Base-by-base conservation (phyloP, 352 stramenopile genomes). In the Globisporangium carolinianum region DNA sequence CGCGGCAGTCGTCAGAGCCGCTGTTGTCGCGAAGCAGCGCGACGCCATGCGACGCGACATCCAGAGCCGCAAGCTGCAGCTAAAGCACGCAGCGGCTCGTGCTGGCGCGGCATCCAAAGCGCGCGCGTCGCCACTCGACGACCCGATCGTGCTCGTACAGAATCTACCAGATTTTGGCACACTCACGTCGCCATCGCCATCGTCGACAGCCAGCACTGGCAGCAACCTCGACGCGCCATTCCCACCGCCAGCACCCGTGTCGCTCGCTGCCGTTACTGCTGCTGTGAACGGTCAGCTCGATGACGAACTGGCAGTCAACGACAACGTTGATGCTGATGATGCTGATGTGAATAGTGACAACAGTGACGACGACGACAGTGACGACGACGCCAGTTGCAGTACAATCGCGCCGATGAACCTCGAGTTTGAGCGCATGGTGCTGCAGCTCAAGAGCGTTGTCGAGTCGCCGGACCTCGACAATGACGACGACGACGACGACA, bases 371-470 rank as follows among this genome's bases (percentile, higher is more conserved):
- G 55, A 67, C 0, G 61, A 74, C 5, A 48, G 17, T 12, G 51
- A 39, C 17, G 39, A 41, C 12, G 37, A 41, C 10, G 6, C 55
- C 62, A 10, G 52, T 63, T 0, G 52, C 68, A 5, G 62, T 11
- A 49, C 24, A 32, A 32, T 43, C 7, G 38, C 43, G 39, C 53
- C 58, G 32, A 65, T 62, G 3, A 86, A 81, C 49, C 60, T 91
- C 15, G 81, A 91, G 60, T 89, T 86, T 39, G 73, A 88, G 59
- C 79, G 79, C 15, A 91, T 91, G 81, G 65, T 91, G 9, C 62
- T 91, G 7, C 81, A 89, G 52, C 60, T 91, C 0, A 83, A 88
- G 60, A 82, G 76, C 52, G 73, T 79, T 17, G 66, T 91, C 17
- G 75, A 87, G 48, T 57, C 32, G 12, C 59, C 59, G 6, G 39